Percentiles rank a stretch among this genome's conserved stretches.
Evolutionary conservation across 441 rosid species (phyloP).

Genomic region (Erodium trifolium): DNA sequence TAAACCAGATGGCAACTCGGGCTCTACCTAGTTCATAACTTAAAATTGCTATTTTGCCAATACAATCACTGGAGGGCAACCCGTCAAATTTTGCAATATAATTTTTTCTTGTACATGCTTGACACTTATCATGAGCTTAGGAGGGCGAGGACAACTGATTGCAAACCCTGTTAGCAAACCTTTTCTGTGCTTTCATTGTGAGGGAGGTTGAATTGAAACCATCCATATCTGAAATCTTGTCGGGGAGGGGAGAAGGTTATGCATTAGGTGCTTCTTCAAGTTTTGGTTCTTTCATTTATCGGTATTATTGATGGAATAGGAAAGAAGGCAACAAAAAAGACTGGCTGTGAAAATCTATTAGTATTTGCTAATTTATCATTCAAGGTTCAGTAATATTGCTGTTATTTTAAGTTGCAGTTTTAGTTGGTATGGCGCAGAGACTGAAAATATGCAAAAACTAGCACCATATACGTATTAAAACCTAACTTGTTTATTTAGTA

Average conservation of each 20-base stretch:
- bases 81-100: conserved; percentile 7
- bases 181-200: not conserved
- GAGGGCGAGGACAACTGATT: conserved; percentile 5
- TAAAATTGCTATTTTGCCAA: not conserved
- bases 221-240: not conserved
- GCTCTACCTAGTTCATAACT: conserved; percentile 21
- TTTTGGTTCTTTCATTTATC: not conserved
- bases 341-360: not conserved
- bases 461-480: not conserved
- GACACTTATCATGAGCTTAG: not conserved
- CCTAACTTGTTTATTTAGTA: not conserved
- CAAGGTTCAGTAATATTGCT: not conserved
- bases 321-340: not conserved
- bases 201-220: not conserved
- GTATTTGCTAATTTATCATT: conserved; percentile 1
- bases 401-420: not conserved
- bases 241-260: not conserved
- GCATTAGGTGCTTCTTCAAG: conserved; percentile 7
- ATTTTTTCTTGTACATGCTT: conserved; percentile 16
- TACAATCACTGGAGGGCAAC: conserved; percentile 2
- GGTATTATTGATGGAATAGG: not conserved
- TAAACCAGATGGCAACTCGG: conserved; percentile 35
- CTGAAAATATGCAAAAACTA: not conserved
- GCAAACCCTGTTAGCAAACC: not conserved
- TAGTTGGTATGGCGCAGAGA: not conserved